A percentile compares a stretch with the other conserved stretches of the same genome.
Evolutionary conservation across 75 land plant species (phyloP).

Genomic region (Azolla pinnata): DNA sequence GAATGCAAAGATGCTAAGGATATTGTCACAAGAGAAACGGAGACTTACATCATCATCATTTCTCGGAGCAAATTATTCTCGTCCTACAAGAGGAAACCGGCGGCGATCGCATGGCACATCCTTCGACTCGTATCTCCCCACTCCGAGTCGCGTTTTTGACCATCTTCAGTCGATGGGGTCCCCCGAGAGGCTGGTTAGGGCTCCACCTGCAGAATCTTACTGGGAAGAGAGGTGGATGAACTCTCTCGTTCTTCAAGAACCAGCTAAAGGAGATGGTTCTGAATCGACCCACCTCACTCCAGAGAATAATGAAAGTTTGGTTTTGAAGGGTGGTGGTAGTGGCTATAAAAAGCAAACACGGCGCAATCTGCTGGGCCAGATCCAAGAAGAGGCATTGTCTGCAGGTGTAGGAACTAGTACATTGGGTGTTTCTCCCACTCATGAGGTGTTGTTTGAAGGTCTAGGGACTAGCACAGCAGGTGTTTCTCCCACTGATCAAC

Average conservation of each 20-base stretch:
- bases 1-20: slow-evolving; percentile 62
- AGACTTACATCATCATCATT: slow-evolving; percentile 4
- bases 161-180: slow-evolving; percentile 17
- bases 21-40: slow-evolving; percentile 34
- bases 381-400: not conserved
- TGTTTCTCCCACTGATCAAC: not conserved
- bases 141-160: not conserved
- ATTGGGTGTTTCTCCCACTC: not conserved
- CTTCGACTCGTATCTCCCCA: slow-evolving; percentile 6
- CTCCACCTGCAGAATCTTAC: slow-evolving; percentile 49
- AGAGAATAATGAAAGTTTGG: too few relatives aligned
- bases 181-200: slow-evolving; percentile 36
- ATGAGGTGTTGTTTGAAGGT: not conserved
- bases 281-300: not conserved
- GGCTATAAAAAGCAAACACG: too few relatives aligned
- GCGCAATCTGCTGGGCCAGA: too few relatives aligned
- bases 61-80: not conserved
- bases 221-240: slow-evolving; percentile 89
- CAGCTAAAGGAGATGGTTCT: not conserved
- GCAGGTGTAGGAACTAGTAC: not conserved
- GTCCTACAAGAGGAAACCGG: not conserved
- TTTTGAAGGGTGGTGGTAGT: too few relatives aligned
- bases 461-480: not conserved
- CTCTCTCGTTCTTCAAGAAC: slow-evolving; percentile 43
- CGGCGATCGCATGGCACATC: slow-evolving; percentile 4